These are phyloP conservation scores for Cytospora mali DNA, from an alignment of 2,329 filamentous ascomycete species.

Conservation along the genomic window DNA sequence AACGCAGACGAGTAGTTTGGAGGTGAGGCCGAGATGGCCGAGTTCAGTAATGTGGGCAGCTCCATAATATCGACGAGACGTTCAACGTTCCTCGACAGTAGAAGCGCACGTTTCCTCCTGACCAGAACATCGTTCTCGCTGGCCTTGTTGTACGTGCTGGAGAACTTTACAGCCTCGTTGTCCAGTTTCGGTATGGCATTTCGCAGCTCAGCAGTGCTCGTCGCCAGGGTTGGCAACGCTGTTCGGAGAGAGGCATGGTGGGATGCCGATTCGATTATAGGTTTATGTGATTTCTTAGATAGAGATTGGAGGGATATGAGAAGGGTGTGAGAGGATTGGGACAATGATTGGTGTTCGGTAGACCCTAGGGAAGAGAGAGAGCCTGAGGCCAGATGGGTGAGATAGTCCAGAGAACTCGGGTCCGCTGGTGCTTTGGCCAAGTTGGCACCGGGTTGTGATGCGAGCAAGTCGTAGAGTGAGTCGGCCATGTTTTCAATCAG, in stretches of 20 bases:
- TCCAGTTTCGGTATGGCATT: constrained; percentile 79
- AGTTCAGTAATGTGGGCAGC: constrained; percentile 80
- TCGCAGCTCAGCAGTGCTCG: constrained; percentile 67
- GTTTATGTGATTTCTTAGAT: constrained; percentile 85
- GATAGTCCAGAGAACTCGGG: constrained; percentile 66
- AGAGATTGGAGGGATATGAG: constrained; percentile 83
- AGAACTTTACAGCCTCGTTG: constrained; percentile 76
- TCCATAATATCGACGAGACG: constrained; percentile 89
- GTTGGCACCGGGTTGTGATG: constrained; percentile 37
- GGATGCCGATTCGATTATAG: constrained; percentile 78
- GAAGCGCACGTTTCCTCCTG: constrained; percentile 75
- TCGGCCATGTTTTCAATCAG: constrained; percentile 62
- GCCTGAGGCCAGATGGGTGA: constrained; percentile 76
- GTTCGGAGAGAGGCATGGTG: constrained; percentile 73
- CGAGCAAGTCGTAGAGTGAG: constrained; percentile 73
- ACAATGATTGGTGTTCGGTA: constrained; percentile 77
- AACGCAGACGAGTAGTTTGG: constrained; percentile 86
- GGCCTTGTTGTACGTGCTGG: constrained; percentile 77
- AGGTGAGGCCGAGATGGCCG: constrained; percentile 67
- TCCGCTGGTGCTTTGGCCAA: constrained; percentile 43
- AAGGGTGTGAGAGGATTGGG: constrained; percentile 78
- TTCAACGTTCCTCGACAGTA: constrained; percentile 85
- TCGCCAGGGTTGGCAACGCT: constrained; percentile 71
- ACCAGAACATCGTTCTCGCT: constrained; percentile 71
- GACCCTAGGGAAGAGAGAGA: constrained; percentile 72